Evolutionary conservation across 2,329 filamentous ascomycete genomes (phyloP).

Genomic region (Leptodontidium sp.): DNA sequence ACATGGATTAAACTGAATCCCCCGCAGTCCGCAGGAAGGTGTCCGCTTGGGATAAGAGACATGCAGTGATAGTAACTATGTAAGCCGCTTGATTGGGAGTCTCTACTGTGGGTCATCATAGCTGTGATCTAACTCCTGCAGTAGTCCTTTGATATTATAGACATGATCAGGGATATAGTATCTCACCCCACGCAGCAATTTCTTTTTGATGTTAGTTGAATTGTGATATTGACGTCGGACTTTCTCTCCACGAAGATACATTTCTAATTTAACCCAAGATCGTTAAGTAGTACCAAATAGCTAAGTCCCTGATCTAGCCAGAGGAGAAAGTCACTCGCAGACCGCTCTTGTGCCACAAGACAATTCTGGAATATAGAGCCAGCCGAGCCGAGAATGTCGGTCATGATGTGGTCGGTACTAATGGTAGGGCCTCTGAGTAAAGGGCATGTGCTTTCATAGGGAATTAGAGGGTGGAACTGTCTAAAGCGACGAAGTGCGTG

Average conservation of each 20-base stretch:
- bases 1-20: conserved; percentile 1
- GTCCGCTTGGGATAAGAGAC: background rate
- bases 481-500: conserved; percentile 19
- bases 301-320: background rate
- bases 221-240: conserved; percentile 1
- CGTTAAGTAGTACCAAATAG: background rate
- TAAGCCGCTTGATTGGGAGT: background rate
- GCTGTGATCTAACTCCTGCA: conserved; percentile 9
- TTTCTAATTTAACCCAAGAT: background rate
- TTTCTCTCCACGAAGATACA: conserved; percentile 11
- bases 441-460: background rate
- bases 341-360: conserved; percentile 2
- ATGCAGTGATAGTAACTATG: conserved; percentile 15
- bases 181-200: background rate
- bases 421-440: background rate
- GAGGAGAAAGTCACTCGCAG: background rate
- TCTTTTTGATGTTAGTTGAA: conserved; percentile 8
- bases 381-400: background rate
- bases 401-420: background rate
- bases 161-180: background rate
- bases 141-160: background rate
- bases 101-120: background rate
- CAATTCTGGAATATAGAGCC: conserved; percentile 8
- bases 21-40: background rate
- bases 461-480: no score